Conservation (phyloP, 2,329 filamentous ascomycete species). For the Penicillium crustosum region DNA sequence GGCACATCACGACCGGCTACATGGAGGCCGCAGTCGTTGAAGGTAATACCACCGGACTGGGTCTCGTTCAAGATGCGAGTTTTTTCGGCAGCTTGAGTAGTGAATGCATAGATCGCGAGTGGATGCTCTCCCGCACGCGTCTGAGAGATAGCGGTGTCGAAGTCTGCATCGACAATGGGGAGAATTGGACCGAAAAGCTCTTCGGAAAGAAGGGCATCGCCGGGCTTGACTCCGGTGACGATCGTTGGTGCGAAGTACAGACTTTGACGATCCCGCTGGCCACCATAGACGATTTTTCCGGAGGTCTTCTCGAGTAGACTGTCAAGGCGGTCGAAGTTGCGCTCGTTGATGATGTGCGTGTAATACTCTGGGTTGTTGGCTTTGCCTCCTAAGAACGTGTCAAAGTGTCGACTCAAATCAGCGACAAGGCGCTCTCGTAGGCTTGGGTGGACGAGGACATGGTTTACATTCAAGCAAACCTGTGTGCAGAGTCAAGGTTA, state of each 20-base stretch:
- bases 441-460: conserved; percentile 46
- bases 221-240: conserved; percentile 37
- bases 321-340: conserved; percentile 45
- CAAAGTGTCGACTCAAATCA: conserved; percentile 35
- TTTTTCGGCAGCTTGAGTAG: conserved; percentile 37
- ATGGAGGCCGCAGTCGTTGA: conserved; percentile 53
- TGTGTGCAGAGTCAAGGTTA: not conserved
- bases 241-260: conserved; percentile 42
- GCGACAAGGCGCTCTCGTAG: conserved; percentile 42
- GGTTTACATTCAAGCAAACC: conserved; percentile 45
- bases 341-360: conserved; percentile 45
- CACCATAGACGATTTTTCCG: conserved; percentile 42
- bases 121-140: conserved; percentile 29
- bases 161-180: conserved; percentile 39
- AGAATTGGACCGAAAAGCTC: conserved; percentile 50
- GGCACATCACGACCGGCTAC: conserved; percentile 45
- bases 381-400: conserved; percentile 31
- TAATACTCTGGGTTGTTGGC: conserved; percentile 20
- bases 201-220: conserved; percentile 45
- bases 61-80: conserved; percentile 32
- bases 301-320: conserved; percentile 37
- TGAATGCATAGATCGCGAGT: conserved; percentile 47
- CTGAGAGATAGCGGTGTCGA: conserved; percentile 30
- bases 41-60: conserved; percentile 52
- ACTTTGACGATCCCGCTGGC: conserved; percentile 30